Base-by-base conservation (phyloP, 2,329 filamentous ascomycete species). In the Trichoderma lentiforme region DNA sequence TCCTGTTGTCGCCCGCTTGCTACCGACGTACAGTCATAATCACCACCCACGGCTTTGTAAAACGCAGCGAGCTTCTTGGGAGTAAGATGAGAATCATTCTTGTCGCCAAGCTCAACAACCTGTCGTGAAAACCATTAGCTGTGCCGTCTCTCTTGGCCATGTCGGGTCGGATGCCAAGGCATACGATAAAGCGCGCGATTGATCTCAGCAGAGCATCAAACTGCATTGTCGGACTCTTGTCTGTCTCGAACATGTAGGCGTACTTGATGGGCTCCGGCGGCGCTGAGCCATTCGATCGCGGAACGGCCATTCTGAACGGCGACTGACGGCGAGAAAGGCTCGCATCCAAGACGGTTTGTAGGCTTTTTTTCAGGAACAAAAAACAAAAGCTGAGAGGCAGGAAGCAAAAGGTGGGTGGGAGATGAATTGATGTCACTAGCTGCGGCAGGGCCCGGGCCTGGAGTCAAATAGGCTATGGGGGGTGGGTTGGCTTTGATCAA, bases 1-100 rank as follows among this genome's bases (percentile, higher is more conserved):
- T 30, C n/a, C 63, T 12, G 14, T 56, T 28, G 43, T 34, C 34
- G 67, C 21, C 28, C 60, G 68, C 18, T 32, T 21, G 30, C 53
- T 53, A 30, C 15, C 34, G 39, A 77, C 82, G 74, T 77, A 90
- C 88, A 83, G 79, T 95, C 92, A 80, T 92, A 94, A 78, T 95
- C 88, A 60, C 91, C 91, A 71, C 92, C 93, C 18, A 93, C 91
- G 32, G 86, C 84, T 78, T 89, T 90, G 82, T 95, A 95, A 79
- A 94, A 95, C 51, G 88, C 85, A n/a, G 92, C 91, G 56, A 95
- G 83, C 78, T 94, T 94, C 67, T 86, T 82, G 0, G 92, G 91
- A 6, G 88, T 92, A 47, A 92, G 80, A 64, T 84, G 80, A 53
- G 81, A 81, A 26, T 86, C 83, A 32, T 84, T 83, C 75, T 82